phyloP scores from a whole-genome alignment of 805 yeast genomes.

The Huiozyma sinensis region DNA sequence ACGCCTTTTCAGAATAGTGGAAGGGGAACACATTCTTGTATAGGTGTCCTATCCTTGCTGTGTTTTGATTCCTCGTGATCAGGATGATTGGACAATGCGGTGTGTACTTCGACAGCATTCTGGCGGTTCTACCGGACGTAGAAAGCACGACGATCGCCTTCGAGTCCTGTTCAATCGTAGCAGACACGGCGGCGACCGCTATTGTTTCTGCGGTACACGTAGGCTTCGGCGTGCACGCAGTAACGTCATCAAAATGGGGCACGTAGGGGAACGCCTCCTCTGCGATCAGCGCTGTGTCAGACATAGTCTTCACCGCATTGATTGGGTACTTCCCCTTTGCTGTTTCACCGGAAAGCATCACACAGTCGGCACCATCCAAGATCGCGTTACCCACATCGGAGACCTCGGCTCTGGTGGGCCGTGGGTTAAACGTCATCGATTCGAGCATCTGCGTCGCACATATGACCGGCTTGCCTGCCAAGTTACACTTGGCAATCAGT shows the following conservation, averaged over 20 bases:
- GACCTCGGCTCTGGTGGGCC: constrained; percentile 99
- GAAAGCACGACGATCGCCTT: constrained; percentile 94
- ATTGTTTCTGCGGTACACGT: constrained; percentile 91
- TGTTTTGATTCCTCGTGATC: constrained; percentile 89
- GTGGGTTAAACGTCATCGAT: constrained; percentile 98
- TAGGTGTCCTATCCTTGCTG: constrained; percentile 92
- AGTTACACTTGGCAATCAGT: constrained; percentile 96
- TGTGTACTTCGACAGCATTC: constrained; percentile 94
- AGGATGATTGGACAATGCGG: constrained; percentile 94
- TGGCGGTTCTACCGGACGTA: constrained; percentile 89
- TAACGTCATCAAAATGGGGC: constrained; percentile 74
- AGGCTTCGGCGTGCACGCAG: constrained; percentile 76
- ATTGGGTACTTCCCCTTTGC: constrained; percentile 98
- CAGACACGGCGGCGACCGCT: constrained; percentile 93
- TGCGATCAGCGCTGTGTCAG: constrained; percentile 90
- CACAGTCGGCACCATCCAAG: constrained; percentile 99
- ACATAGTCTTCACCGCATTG: constrained; percentile 98
- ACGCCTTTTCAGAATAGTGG: constrained; percentile 50
- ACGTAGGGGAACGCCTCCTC: constrained; percentile 92
- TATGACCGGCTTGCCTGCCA: constrained; percentile 98
- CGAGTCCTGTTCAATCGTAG: constrained; percentile 91
- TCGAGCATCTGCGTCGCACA: constrained; percentile 99
- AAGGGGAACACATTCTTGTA: constrained; percentile 98
- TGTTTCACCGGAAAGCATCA: constrained; percentile 98
- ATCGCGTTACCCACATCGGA: constrained; percentile 99